phyloP scores from a whole-genome alignment of 176 grass and related monocot species.

The Rhynchospora tenuis region DNA sequence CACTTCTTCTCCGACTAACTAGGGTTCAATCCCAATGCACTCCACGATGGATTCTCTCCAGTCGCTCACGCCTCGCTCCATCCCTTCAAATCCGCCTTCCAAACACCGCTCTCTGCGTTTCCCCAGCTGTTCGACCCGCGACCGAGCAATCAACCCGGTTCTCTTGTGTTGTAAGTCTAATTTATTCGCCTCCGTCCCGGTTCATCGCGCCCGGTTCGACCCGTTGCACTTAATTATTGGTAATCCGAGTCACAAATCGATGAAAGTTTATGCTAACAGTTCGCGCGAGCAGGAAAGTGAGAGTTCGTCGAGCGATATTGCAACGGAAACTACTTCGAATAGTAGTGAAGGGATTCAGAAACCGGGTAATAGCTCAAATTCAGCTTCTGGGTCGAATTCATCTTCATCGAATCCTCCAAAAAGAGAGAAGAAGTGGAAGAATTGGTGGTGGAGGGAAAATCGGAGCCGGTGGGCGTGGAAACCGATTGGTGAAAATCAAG shows the following conservation, averaged over 20 bases:
- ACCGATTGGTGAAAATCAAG: conserved; percentile 74
- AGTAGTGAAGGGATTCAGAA: conserved; percentile 30
- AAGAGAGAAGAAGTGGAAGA: conserved; percentile 71
- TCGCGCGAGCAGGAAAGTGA: conserved; percentile 27
- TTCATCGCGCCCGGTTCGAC: conserved; percentile 9
- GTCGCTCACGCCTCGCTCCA: conserved; percentile 27
- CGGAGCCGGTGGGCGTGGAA: conserved; percentile 78
- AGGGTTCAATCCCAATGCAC: conserved; percentile 19
- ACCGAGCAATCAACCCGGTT: conserved; percentile 32
- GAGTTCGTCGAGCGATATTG: conserved; percentile 29
- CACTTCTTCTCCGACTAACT: conserved; percentile 2
- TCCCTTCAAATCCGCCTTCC: conserved; percentile 30
- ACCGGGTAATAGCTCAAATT: conserved; percentile 28
- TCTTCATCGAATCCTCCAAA: conserved; percentile 36
- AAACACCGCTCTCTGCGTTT: conserved; percentile 25
- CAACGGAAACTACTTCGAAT: conserved; percentile 17
- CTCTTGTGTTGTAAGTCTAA: conserved; percentile 19
- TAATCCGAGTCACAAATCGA: neutral
- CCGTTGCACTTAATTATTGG: conserved; percentile 7
- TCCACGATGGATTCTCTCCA: conserved; percentile 54
- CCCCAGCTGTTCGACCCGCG: conserved; percentile 41
- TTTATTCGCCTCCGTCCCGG: conserved; percentile 26
- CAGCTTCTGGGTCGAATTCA: conserved; percentile 25
- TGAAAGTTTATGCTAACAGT: conserved; percentile 26
- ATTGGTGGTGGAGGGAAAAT: conserved; percentile 35